Evolutionary conservation across 2,329 filamentous ascomycete species (phyloP), one percentile per base, ranked within the genome.

Genomic region (Penicillium verrucosum): DNA sequence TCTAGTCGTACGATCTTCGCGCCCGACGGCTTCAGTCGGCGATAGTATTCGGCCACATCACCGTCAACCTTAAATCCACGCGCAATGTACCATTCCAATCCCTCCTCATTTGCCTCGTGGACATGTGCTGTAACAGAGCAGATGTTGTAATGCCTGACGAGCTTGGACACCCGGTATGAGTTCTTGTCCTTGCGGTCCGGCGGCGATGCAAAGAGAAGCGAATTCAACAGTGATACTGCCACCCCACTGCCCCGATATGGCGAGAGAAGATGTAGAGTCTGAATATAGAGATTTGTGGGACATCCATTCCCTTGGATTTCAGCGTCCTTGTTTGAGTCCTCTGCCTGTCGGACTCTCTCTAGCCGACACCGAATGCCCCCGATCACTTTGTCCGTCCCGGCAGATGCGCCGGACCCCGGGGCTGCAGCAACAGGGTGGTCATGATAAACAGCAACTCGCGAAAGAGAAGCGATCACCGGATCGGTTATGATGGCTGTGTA

Each of bases 51-150:
- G 42, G 85, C 78, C 50, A 78, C 72, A 2, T 75, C 76, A 18
- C 80, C 73, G 40, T 82, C 76, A 6, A 77, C 61, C 59, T 75
- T 74, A 58, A 88, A 88, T 0, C 81, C 83, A 5, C 84, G 76
- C 59, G 81, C 80, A 43, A 70, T 67, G 72, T 88, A 88, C 85
- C 85, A 88, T 46, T 78, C 76, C 60, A 85, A 64, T 0, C 78
- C 85, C 47, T 85, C 83, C 18, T 79, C 75, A 54, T 87, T 87
- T 23, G 79, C 80, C 62, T 85, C 83, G 78, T 86, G 87, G 0
- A 87, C 84, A 69, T 88, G 85, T 11, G 85, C 85, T 2, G 81
- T 84, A 21, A 87, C 78, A 14, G 73, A 76, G 11, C 70, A 71
- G 27, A 82, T 78, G 27, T 78, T 77, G 60, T 85, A 81, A 54